Conservation (phyloP, 257 asterid species). For the Solanum raphanifolium region DNA sequence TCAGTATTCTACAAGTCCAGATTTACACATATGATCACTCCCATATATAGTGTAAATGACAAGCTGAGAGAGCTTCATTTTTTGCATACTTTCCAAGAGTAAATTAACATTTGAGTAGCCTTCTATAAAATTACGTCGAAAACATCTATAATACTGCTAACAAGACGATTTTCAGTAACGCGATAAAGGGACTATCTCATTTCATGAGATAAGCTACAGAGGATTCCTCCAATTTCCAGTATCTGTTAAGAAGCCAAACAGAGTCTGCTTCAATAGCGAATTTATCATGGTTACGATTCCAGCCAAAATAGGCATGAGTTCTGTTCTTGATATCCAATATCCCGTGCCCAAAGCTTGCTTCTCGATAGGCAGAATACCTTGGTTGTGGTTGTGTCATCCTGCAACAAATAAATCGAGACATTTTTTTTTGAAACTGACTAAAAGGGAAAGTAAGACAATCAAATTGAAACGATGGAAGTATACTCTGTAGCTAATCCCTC, state of each 20-base stretch:
- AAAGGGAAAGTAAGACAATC: background rate
- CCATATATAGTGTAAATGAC: background rate
- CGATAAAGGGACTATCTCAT: background rate
- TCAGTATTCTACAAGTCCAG: background rate
- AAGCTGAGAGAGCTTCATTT: background rate
- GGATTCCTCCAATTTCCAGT: slow-evolving; percentile 22
- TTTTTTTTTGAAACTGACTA: background rate
- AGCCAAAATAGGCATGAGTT: slow-evolving; percentile 40
- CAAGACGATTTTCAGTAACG: background rate
- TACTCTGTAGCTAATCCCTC: slow-evolving; percentile 61
- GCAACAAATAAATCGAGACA: background rate
- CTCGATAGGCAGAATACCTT: slow-evolving; percentile 45
- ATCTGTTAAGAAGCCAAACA: slow-evolving; percentile 33
- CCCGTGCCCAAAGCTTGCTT: slow-evolving; percentile 58
- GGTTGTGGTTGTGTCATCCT: slow-evolving; percentile 66
- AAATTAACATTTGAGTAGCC: background rate
- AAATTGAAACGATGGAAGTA: background rate
- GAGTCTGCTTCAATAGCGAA: slow-evolving; percentile 37
- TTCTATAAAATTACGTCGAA: background rate
- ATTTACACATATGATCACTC: background rate
- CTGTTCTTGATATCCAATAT: slow-evolving; percentile 44
- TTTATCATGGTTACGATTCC: slow-evolving; percentile 54
- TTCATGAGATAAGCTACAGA: slow-evolving; percentile 1
- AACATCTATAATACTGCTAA: background rate
- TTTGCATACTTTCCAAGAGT: background rate